phyloP scores from a whole-genome alignment of 495 filamentous ascomycete species.

The Coniosporium apollinis region DNA sequence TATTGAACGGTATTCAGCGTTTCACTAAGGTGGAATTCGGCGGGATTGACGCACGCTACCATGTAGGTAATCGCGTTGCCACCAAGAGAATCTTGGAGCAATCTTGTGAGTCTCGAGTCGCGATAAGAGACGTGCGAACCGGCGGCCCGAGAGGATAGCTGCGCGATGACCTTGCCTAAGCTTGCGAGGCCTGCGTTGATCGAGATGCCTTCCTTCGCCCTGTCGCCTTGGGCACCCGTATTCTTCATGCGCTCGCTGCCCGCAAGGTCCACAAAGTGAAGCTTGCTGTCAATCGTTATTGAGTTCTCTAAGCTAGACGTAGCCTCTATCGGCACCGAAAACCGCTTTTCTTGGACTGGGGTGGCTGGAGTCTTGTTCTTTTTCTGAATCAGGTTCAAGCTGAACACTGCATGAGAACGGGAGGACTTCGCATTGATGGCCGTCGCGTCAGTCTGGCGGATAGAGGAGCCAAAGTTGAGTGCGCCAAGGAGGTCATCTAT shows the following conservation, averaged over 20 bases:
- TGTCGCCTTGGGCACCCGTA: slow-evolving; percentile 85
- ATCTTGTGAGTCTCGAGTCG: slow-evolving; percentile 86
- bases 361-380: slow-evolving; percentile 35
- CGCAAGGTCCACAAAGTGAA: slow-evolving; percentile 96
- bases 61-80: slow-evolving; percentile 98
- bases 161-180: slow-evolving; percentile 94
- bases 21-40: slow-evolving; percentile 94
- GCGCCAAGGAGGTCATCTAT: slow-evolving; percentile 80
- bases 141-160: slow-evolving; percentile 75
- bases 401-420: slow-evolving; percentile 97
- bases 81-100: slow-evolving; percentile 95
- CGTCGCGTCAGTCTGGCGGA: slow-evolving; percentile 96
- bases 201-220: slow-evolving; percentile 92
- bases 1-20: slow-evolving; percentile 96
- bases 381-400: slow-evolving; percentile 79
- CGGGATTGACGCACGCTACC: slow-evolving; percentile 96
- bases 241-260: slow-evolving; percentile 97
- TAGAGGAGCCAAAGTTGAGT: slow-evolving; percentile 80
- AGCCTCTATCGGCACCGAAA: slow-evolving; percentile 76
- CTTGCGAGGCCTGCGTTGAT: slow-evolving; percentile 95
- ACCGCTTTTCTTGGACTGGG: slow-evolving; percentile 59
- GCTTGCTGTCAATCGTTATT: slow-evolving; percentile 89
- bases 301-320: slow-evolving; percentile 51
- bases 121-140: slow-evolving; percentile 95
- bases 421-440: slow-evolving; percentile 97